Base-by-base conservation (phyloP, 1,284 basidiomycete species). In the Pascua guehoae region DNA sequence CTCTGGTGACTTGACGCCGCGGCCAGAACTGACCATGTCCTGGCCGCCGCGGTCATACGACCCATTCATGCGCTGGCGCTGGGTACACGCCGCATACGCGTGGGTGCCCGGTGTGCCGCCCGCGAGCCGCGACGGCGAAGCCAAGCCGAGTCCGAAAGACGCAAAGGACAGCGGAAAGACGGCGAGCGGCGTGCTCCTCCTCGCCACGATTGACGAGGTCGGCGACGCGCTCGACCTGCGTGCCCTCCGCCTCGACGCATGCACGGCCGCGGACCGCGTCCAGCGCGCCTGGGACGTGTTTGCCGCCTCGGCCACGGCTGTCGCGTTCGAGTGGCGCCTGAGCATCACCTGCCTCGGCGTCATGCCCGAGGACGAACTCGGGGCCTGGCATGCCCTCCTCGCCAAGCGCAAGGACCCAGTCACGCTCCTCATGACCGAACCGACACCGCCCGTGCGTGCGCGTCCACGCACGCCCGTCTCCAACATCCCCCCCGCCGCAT, bases 221-320 rank as follows among this genome's bases (percentile, higher is more conserved):
- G 73, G 72, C 12, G 69, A 75, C 41, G 58, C 58, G 15, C 65
- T 60, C 48, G 58, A 64, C 17, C 41, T 70, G 15, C 57, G 41
- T 8, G 56, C 56, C 7, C 9, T 58, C 18, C 43, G 44, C 18
- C 37, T 58, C 17, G 56, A 60, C 7, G 11, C 49, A 12, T 14
- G 48, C 49, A 41, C 16, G 10, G 18, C 17, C 14, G 24, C 44
- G 12, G 57, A 58, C 32, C 49, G 49, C 24, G 53, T 58, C 10
- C 47, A 53, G 5, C 41, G 42, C 8, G 49, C 54, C 3, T 68
- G 65, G 60, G 69, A 70, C 45, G 77, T 78, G 1, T 59, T 84
- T 59, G 67, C 67, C 47, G 66, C 72, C 37, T 85, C 84, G 68
- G 83, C 82, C 14, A 74, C 78, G 16, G 75, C 76, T 7, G 79